phyloP scores from a whole-genome alignment of 441 rosid species.

The Euphorbia celastroides region DNA sequence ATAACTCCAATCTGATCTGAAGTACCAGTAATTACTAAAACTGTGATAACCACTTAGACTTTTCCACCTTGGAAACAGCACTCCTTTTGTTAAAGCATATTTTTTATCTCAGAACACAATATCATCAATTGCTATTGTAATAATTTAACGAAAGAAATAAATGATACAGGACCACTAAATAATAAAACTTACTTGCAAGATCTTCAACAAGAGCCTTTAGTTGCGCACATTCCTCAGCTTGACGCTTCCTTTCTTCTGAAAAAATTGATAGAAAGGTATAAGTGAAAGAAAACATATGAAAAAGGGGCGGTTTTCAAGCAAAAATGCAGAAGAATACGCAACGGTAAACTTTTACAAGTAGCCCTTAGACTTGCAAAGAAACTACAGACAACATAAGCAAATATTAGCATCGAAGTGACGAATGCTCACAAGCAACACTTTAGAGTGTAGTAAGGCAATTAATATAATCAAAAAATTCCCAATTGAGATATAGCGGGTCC shows the following conservation, averaged over 20 bases:
- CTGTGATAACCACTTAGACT: neutral
- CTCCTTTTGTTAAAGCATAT: neutral
- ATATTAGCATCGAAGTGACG: neutral
- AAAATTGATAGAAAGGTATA: conserved; percentile 5
- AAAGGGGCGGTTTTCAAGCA: neutral
- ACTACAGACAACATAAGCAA: neutral
- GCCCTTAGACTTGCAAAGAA: neutral
- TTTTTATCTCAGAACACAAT: neutral
- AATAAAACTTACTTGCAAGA: conserved; percentile 53
- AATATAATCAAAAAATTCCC: neutral
- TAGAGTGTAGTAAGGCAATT: neutral
- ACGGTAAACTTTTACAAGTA: neutral
- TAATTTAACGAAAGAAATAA: neutral
- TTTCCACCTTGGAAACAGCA: neutral
- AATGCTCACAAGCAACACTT: neutral
- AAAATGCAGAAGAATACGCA: neutral
- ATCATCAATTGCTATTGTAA: neutral
- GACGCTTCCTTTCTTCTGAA: conserved; percentile 63
- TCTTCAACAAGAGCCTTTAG: conserved; percentile 64
- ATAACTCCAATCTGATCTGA: neutral
- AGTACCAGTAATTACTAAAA: neutral
- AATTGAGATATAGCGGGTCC: neutral
- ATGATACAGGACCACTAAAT: neutral
- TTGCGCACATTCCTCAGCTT: conserved; percentile 52
- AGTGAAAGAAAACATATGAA: neutral